Evolutionary conservation across 352 stramenopile genomes (phyloP).

Genomic region (Pythium rhizo-oryzae): DNA sequence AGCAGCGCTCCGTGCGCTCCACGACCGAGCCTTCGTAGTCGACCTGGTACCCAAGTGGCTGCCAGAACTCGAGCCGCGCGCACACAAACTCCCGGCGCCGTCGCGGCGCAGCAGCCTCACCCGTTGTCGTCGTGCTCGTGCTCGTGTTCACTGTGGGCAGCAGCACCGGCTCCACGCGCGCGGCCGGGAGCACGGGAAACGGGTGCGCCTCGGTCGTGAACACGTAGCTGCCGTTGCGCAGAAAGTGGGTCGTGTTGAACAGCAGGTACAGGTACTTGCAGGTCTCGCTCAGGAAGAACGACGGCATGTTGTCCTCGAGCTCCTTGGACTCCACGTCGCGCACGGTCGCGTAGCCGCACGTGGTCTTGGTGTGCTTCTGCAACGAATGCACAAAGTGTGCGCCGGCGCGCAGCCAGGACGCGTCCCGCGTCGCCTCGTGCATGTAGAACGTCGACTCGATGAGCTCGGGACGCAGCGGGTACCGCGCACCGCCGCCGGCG

Average conservation of each 20-base stretch:
- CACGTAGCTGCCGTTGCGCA: slow-evolving; percentile 90
- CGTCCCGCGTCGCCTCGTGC: slow-evolving; percentile 89
- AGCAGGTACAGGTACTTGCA: slow-evolving; percentile 99
- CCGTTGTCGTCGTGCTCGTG: slow-evolving; percentile 29
- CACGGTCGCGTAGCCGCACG: slow-evolving; percentile 94
- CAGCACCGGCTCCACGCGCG: slow-evolving; percentile 36
- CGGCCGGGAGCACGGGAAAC: slow-evolving; percentile 77
- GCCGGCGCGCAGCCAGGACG: slow-evolving; percentile 79
- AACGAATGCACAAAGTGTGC: slow-evolving; percentile 85
- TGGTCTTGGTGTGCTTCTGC: slow-evolving; percentile 90
- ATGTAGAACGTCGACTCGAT: slow-evolving; percentile 98
- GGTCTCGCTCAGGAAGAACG: slow-evolving; percentile 99
- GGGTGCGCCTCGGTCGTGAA: slow-evolving; percentile 98
- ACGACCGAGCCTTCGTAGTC: slow-evolving; percentile 58
- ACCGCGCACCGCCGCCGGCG: slow-evolving; percentile 56
- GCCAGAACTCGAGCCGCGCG: slow-evolving; percentile 48
- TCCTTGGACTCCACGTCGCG: slow-evolving; percentile 83
- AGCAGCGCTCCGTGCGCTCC: slow-evolving; percentile 46
- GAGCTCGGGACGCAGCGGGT: slow-evolving; percentile 97
- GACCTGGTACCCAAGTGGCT: slow-evolving; percentile 57
- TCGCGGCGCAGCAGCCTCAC: slow-evolving; percentile 22
- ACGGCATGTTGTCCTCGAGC: slow-evolving; percentile 98
- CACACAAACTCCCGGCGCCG: slow-evolving; percentile 24
- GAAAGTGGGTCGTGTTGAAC: slow-evolving; percentile 92
- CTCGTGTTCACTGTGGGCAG: slow-evolving; percentile 36